These are phyloP conservation scores for Verticillium tricorpus DNA, from an alignment of 2,329 filamentous ascomycete genomes.

Conservation along the genomic window DNA sequence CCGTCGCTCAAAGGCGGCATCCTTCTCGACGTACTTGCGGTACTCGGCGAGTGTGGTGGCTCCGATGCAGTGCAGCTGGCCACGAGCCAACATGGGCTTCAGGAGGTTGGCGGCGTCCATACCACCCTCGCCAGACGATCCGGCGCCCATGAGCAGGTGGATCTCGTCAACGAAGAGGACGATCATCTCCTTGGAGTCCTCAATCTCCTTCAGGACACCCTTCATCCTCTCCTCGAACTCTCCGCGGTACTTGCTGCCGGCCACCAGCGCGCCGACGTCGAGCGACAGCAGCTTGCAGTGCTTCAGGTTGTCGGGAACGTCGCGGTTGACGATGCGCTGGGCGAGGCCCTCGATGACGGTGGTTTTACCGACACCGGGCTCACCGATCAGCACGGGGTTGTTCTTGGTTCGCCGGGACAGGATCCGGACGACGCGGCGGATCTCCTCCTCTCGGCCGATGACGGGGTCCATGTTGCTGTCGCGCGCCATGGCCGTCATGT, in stretches of 20 bases:
- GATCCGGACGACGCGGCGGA: conserved; percentile 85
- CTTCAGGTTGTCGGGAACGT: conserved; percentile 92
- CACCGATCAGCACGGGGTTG: conserved; percentile 96
- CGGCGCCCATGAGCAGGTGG: conserved; percentile 96
- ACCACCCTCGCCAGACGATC: conserved; percentile 88
- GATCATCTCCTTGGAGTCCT: conserved; percentile 92
- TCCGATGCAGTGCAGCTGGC: conserved; percentile 95
- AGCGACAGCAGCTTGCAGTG: conserved; percentile 91
- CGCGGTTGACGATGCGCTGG: conserved; percentile 90
- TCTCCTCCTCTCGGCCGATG: conserved; percentile 95
- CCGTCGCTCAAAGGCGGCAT: conserved; percentile 93
- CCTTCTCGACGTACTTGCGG: conserved; percentile 98
- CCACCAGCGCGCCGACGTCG: conserved; percentile 90
- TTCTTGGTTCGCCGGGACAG: conserved; percentile 94
- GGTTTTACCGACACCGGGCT: conserved; percentile 97
- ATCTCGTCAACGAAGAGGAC: conserved; percentile 99
- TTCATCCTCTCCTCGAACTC: conserved; percentile 99
- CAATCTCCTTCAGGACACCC: conserved; percentile 94
- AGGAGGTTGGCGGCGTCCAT: conserved; percentile 98
- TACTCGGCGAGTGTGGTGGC: conserved; percentile 95
- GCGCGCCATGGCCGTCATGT: conserved; percentile 93
- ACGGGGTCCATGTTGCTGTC: conserved; percentile 98
- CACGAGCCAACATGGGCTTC: conserved; percentile 96
- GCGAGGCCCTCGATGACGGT: conserved; percentile 96
- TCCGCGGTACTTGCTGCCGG: conserved; percentile 96